Base-by-base conservation (phyloP, 1,284 basidiomycete species). In the Sporisorium graminicola region DNA sequence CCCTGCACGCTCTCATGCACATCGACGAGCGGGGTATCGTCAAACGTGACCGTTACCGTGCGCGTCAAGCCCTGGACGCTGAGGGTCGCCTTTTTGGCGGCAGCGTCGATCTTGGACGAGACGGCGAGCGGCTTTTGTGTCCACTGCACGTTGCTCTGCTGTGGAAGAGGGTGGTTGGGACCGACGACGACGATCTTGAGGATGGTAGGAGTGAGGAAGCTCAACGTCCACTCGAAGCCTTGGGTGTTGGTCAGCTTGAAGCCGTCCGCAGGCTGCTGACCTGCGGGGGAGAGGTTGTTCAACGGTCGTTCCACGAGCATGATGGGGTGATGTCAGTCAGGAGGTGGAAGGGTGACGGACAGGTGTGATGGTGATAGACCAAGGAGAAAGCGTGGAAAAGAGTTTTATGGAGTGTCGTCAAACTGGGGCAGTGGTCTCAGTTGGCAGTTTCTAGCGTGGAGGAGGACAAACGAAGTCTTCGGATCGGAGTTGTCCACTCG, bases 101-200 rank as follows among this genome's bases (percentile, higher is more conserved):
- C 60, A 20, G 71, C 55, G 16, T 75, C 59, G n/a, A 84, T 79
- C 58, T 85, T 85, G 51, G 76, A 56, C 58, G 64, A 77, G 62
- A 86, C 81, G 26, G 44, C 20, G 0, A 82, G 60, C 1, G 83
- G 79, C 14, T 74, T 58, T 20, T 63, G 57, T 14, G 52, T n/a
- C 53, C 84, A 81, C 20, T 85, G 70, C 42, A 87, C 76, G 56
- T 87, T 87, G 74, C 83, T 82, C 66, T 87, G 86, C 22, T 86
- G 86, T 0, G 86, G 87, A 26, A 74, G 65, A 8, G 84, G 85
- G 40, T 86, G 81, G 40, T 85, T 82, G 0, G 86, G 86, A 4
- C 86, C 85, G 2, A 80, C 81, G 24, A 87, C 68, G 18, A 82
- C 74, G 29, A 85, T 79, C 44, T 84, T 83, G 54, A 86, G 80